phyloP scores from a whole-genome alignment of 768 basidiomycete species.

The Erythrobasidium yunnanense region DNA sequence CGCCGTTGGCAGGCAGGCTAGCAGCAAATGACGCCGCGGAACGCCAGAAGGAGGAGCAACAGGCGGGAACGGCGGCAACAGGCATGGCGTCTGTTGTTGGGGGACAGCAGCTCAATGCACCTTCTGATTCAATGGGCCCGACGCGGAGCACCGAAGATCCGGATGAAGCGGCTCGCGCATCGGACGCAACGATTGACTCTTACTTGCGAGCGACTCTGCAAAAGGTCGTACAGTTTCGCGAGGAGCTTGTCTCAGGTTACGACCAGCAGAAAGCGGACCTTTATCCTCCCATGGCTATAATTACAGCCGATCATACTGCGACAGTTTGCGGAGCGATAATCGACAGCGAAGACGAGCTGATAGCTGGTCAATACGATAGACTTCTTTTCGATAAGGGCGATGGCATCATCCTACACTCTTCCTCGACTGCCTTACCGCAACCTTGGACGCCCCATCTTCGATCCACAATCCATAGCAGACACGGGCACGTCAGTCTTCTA shows the following conservation, averaged over 20 bases:
- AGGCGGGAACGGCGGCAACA: background rate
- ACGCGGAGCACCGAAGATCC: too few species aligned
- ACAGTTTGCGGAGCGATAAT: slow-evolving; percentile 32
- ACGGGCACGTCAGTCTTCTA: slow-evolving; percentile 1
- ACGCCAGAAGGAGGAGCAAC: background rate
- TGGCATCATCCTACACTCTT: slow-evolving; percentile 15
- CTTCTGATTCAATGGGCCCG: too few species aligned
- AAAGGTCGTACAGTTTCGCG: slow-evolving; percentile 26
- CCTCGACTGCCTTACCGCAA: slow-evolving; percentile 2
- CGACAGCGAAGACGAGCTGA: slow-evolving; percentile 13
- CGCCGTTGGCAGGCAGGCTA: slow-evolving; percentile 12
- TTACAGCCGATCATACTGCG: slow-evolving; percentile 25
- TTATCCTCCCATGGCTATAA: slow-evolving; percentile 32
- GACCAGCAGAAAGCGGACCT: slow-evolving; percentile 23
- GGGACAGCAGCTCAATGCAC: slow-evolving; percentile 16
- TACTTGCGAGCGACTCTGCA: background rate
- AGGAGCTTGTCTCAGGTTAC: slow-evolving; percentile 25
- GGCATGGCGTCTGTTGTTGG: background rate
- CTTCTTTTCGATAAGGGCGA: slow-evolving; percentile 30
- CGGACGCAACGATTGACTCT: background rate
- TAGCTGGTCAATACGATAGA: slow-evolving; percentile 26
- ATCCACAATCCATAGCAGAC: background rate
- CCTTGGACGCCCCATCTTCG: background rate
- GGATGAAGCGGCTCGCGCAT: background rate
- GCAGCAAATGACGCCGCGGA: background rate